Evolutionary conservation across 2,329 filamentous ascomycete genomes (phyloP), one percentile per base, ranked within the genome.

Genomic region (Lecanosticta acicola): DNA sequence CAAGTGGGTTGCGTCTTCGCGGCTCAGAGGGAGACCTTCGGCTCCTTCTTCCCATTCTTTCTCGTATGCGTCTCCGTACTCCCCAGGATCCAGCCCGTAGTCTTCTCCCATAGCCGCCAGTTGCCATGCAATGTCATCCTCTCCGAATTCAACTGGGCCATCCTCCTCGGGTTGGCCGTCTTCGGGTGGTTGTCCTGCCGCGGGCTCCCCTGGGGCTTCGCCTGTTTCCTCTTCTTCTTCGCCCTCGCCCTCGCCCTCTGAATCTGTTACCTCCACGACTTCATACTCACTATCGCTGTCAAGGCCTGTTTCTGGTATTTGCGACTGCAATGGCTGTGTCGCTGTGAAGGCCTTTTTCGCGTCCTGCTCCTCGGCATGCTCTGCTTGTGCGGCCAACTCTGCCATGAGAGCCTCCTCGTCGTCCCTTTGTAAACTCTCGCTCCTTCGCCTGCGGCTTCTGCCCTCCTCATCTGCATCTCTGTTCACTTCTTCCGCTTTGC

Each of bases 51-150:
- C 82, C 72, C 80, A 84, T 19, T 76, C 72, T 4, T 53, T 57
- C 20, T 62, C 61, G 21, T 46, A 37, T 67, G 71, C 71, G 8
- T 77, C 81, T 47, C 83, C 85, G 61, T 88, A 88, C 59, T 89
- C 85, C 41, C 81, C 86, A 0, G 81, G 81, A 32, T 88, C 86
- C 21, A 90, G 73, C 1, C 81, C 87, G 56, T 90, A 89, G n/a
- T 87, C 83, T 55, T 85, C 78, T 43, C 85, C 88, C 87, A 96
- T 94, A 19, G 86, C 83, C 43, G 87, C 86, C 10, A 98, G 74
- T 62, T 98, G 93, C 62, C 84, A 90, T 29, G 87, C 90, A 58
- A 98, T 94, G 61, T 98, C 93, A 43, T 90, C 91, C 65, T 97
- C 93, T 45, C 85, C 87, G 59, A 95, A 94, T 59, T 96, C 91